Evolutionary conservation across 495 filamentous ascomycete species (phyloP).

Genomic region (Cairneyella variabilis): DNA sequence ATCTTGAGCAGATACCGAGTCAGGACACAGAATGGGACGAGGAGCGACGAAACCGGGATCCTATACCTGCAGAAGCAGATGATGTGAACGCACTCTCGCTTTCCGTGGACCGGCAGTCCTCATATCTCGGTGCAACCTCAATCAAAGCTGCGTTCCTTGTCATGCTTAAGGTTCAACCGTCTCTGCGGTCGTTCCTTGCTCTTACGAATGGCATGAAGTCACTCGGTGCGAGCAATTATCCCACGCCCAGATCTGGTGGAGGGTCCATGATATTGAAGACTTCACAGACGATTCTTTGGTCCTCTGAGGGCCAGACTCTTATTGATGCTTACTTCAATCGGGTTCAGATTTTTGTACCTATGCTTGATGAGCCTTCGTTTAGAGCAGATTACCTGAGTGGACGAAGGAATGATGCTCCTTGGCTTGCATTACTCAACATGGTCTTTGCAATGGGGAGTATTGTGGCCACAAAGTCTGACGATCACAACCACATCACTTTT

Average conservation of each 20-base stretch:
- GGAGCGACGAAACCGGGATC: conserved; percentile 49
- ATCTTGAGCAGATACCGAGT: conserved; percentile 50
- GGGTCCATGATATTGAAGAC: conserved; percentile 36
- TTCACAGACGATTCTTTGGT: conserved; percentile 51
- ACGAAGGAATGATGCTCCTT: conserved; percentile 63
- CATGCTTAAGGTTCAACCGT: conserved; percentile 72
- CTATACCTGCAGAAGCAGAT: conserved; percentile 67
- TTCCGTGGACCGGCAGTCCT: conserved; percentile 64
- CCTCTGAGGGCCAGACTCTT: conserved; percentile 57
- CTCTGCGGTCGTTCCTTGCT: conserved; percentile 53
- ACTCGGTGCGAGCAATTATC: conserved; percentile 41
- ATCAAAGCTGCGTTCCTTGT: conserved; percentile 78
- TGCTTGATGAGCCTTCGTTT: conserved; percentile 74
- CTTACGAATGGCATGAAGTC: conserved; percentile 40
- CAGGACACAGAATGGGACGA: conserved; percentile 56
- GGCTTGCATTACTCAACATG: conserved; percentile 76
- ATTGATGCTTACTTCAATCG: conserved; percentile 77
- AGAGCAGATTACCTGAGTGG: conserved; percentile 67
- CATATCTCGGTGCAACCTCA: conserved; percentile 78
- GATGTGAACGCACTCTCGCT: conserved; percentile 81
- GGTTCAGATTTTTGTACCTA: conserved; percentile 69
- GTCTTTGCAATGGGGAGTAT: conserved; percentile 78
- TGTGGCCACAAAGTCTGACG: conserved; percentile 62
- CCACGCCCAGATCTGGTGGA: conserved; percentile 34
- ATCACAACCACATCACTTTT: conserved; percentile 68